Percentiles rank a stretch among this genome's conserved stretches.
Conservation (phyloP, 116 monocot genomes). For the Dioscorea cayenensis region DNA sequence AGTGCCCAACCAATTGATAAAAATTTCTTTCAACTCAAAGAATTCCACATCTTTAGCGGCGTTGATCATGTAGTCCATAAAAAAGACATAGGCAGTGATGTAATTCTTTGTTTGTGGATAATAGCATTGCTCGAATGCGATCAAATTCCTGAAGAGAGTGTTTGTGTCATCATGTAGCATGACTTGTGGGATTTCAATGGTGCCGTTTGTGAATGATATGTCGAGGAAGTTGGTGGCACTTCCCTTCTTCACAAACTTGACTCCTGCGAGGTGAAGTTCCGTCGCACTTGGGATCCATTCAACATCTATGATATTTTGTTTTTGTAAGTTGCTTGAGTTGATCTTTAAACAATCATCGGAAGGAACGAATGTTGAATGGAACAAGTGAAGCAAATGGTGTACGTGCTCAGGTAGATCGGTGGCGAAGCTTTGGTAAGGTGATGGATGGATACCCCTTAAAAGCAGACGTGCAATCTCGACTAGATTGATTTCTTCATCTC, state of each 20-base stretch:
- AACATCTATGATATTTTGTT: not conserved
- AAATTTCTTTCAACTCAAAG: not conserved
- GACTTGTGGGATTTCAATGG: conserved; percentile 2
- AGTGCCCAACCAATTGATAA: not conserved
- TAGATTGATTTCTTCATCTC: conserved; percentile 6
- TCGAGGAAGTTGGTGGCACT: too few species aligned
- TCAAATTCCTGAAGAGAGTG: not conserved
- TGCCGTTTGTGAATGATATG: not conserved
- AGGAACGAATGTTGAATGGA: not conserved
- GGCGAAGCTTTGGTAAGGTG: not conserved
- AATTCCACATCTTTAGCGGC: not conserved
- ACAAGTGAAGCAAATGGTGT: conserved; percentile 8
- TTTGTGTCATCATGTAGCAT: not conserved
- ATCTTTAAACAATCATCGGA: not conserved
- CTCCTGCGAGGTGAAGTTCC: too few species aligned
- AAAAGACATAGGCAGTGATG: not conserved
- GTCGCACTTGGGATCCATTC: too few species aligned
- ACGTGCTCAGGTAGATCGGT: not conserved
- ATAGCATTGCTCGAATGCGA: not conserved
- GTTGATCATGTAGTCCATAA: conserved; percentile 3
- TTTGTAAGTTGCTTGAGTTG: not conserved
- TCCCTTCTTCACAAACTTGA: too few species aligned
- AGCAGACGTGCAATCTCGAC: not conserved
- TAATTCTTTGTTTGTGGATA: not conserved
- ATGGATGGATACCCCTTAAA: not conserved